phyloP scores from a whole-genome alignment of 2,329 filamentous ascomycete genomes.

The Alternaria triticimaculans region DNA sequence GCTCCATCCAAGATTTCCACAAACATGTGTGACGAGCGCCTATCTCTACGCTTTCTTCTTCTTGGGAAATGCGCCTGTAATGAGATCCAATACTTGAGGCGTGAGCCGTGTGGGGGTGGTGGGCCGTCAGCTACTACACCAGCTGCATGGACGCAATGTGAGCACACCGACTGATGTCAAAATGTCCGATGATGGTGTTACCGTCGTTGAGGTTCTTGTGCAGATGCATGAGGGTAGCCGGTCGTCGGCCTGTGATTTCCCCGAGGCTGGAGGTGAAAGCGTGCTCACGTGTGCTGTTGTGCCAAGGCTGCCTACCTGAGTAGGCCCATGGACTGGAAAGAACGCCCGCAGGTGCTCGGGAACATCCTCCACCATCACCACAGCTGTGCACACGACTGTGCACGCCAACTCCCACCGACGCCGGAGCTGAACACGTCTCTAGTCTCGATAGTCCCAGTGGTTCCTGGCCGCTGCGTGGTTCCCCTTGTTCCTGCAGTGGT shows the following conservation, averaged over 20 bases:
- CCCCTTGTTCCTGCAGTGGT: conserved; percentile 24
- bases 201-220: background rate
- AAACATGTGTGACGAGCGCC: conserved; percentile 19
- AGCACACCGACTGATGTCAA: conserved; percentile 17
- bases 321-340: background rate
- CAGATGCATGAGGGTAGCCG: background rate
- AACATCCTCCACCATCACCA: background rate
- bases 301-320: background rate
- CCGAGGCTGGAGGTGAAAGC: background rate
- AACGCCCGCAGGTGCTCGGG: background rate
- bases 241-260: background rate
- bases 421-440: background rate
- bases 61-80: background rate
- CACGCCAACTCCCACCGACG: background rate
- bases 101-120: conserved; percentile 11
- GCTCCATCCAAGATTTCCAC: conserved; percentile 4
- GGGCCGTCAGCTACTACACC: background rate
- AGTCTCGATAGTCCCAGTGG: background rate
- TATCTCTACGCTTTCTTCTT: conserved; percentile 9
- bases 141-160: conserved; percentile 12
- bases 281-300: background rate
- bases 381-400: background rate
- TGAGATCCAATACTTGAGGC: background rate
- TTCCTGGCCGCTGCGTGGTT: conserved; percentile 3
- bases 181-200: conserved; percentile 5